Evolutionary conservation across 495 filamentous ascomycete species (phyloP), one percentile per base, ranked within the genome.

Genomic region (Trichoderma virens): DNA sequence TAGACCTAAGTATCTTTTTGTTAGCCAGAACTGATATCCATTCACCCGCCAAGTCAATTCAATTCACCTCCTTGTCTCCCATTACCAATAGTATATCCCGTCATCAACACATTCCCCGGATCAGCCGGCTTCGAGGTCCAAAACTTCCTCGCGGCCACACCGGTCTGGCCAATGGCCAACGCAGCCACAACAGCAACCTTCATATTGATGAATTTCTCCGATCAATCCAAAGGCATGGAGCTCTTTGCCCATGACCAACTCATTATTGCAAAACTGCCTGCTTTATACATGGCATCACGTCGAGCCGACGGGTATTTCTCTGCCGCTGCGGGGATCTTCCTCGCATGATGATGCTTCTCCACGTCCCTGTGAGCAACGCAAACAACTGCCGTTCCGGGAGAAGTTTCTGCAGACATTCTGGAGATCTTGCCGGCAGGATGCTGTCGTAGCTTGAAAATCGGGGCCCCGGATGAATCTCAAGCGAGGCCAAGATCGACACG

Each of bases 21-120:
- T 61, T 1, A 61, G 59, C 59, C 59, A 23, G 20, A 3, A 30
- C 1, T 7, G 8, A 23, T 20, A 18, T 7, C 35, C 6, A 61
- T 61, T 13, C 6, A 38, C 5, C 25, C 18, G 45, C 35, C 31
- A 23, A 13, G 5, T 1, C n/a, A 16, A 61, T 25, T 23, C 59
- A 31, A 14, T 62, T 67, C 14, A 69, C 69, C 68, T 61, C 74
- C 76, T 18, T 76, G 63, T 41, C 70, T 70, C 14, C 76, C 76
- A 68, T 78, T 78, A 9, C 76, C 76, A 16, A 78, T 14, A 16
- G 74, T 70, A 59, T 76, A 78, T 9, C 70, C 70, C 3, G 72
- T 67, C 28, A 66, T 69, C 56, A 73, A 64, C 5, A 78, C 31
- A 61, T 61, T 56, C 13, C 25, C 51, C 11, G 51, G 51, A 16